phyloP scores from a whole-genome alignment of 345 rosid genomes.

The Brassica nigra region DNA sequence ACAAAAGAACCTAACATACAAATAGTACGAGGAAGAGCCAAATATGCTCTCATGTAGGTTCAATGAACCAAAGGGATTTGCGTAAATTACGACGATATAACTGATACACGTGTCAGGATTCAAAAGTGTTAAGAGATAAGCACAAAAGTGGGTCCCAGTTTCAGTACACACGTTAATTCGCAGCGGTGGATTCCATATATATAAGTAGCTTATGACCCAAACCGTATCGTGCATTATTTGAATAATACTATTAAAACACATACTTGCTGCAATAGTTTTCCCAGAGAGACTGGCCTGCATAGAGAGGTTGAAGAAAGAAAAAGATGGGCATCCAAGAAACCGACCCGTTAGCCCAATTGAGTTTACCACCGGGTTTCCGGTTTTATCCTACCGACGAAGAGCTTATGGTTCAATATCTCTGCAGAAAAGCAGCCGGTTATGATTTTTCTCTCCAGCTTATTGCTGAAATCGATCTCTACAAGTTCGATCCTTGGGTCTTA shows the following conservation, averaged over 20 bases:
- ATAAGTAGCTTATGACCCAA: conserved; percentile 12
- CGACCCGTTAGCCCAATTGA: conserved; percentile 76
- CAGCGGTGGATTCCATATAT: conserved; percentile 29
- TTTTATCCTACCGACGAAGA: conserved; percentile 96
- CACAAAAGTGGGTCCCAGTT: conserved; percentile 36
- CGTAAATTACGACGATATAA: conserved; percentile 34
- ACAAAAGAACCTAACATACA: neutral
- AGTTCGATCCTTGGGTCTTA: conserved; percentile 86
- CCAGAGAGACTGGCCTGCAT: neutral
- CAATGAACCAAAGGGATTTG: conserved; percentile 33
- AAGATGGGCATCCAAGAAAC: conserved; percentile 69
- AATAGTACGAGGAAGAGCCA: conserved; percentile 39
- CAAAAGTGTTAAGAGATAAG: conserved; percentile 27
- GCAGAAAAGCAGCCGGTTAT: conserved; percentile 80
- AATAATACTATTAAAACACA: neutral
- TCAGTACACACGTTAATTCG: conserved; percentile 33
- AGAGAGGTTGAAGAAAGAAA: neutral
- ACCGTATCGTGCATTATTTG: conserved; percentile 14
- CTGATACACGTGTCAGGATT: conserved; percentile 34
- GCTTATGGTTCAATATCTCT: conserved; percentile 82
- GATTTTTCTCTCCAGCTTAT: conserved; percentile 68
- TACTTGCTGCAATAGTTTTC: neutral
- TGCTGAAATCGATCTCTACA: conserved; percentile 87
- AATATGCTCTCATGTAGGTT: conserved; percentile 25
- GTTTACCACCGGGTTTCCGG: conserved; percentile 94